Evolutionary conservation across 148 eudicot genomes (phyloP).

Genomic region (Camellia granthamiana): DNA sequence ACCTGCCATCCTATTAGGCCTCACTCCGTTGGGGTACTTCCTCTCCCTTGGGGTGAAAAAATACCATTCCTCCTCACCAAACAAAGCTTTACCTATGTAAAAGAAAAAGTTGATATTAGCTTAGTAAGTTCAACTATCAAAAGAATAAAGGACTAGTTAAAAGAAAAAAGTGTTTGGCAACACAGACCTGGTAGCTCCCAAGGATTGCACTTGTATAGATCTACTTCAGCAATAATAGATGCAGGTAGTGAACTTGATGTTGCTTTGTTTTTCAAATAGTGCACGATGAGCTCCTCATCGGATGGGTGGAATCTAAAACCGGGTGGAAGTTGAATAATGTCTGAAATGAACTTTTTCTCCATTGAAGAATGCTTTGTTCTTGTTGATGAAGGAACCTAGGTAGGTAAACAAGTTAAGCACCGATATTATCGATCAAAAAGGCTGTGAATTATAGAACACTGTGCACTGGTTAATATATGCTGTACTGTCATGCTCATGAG

Average conservation of each 20-base stretch:
- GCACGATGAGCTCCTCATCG: conserved; percentile 30
- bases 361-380: conserved; percentile 14
- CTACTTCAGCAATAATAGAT: conserved; percentile 28
- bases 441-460: neutral
- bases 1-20: conserved; percentile 31
- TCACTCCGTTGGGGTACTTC: conserved; percentile 37
- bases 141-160: neutral
- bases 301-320: conserved; percentile 40
- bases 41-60: conserved; percentile 39
- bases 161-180: neutral
- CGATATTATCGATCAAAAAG: conserved; percentile 2
- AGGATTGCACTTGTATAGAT: conserved; percentile 35
- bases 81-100: conserved; percentile 21
- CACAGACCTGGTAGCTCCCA: conserved; percentile 35
- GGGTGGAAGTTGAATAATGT: conserved; percentile 27
- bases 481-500: neutral
- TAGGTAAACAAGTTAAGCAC: neutral
- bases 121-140: neutral
- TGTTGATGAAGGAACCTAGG: conserved; percentile 17
- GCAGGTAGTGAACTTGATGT: conserved; percentile 27
- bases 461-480: conserved; percentile 14
- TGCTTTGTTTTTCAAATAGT: conserved; percentile 33
- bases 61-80: conserved; percentile 41
- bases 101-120: neutral
- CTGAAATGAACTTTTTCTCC: conserved; percentile 8